Base-by-base conservation (phyloP, 352 stramenopile genomes). In the Thraustotheca clavata region DNA sequence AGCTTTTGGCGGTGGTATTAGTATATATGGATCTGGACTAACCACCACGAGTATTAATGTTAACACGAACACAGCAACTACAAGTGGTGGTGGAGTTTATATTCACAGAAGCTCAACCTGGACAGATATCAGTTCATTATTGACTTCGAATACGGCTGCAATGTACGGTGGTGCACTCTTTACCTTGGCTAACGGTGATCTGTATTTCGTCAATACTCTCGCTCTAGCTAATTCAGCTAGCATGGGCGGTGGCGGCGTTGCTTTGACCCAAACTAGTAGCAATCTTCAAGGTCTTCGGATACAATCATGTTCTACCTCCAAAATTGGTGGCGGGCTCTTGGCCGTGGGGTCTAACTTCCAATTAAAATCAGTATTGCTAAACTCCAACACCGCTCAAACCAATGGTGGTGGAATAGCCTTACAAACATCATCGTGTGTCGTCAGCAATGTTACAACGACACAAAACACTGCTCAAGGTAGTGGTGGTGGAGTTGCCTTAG, bases 361-460 rank as follows among this genome's bases (percentile, higher is more conserved):
- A 7, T 32, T 62, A 8, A 12, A 16, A 12, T 32, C 18, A 2
- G 20, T 47, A 16, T 4, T n/a, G 18, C 20, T 62, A 3, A 11
- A 27, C 4, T 18, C 4, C 9, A 62, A 62, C 34, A 49, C 35
- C 2, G 54, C 54, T 11, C 26, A 9, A 4, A n/a, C 14, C 14
- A 62, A 38, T 41, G 54, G 54, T 3, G 54, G 54, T 3, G 54
- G 54, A 3, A 41, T 62, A 2, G 35, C 35, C 8, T 8, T 62
- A 14, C 43, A 26, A 3, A 11, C 11, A 1, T 52, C 43, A 1
- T 35, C 43, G 9, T 52, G 43, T 31, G 9, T 31, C 2, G 11
- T 9, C 7, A 24, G n/a, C 7, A 24, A 9, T 7, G 43, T 14
- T 7, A 26, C 43, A 14, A 52, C 43, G 16, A 33, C 6, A 5